phyloP scores from a whole-genome alignment of 495 filamentous ascomycete species.

The Xylaria intraflava region DNA sequence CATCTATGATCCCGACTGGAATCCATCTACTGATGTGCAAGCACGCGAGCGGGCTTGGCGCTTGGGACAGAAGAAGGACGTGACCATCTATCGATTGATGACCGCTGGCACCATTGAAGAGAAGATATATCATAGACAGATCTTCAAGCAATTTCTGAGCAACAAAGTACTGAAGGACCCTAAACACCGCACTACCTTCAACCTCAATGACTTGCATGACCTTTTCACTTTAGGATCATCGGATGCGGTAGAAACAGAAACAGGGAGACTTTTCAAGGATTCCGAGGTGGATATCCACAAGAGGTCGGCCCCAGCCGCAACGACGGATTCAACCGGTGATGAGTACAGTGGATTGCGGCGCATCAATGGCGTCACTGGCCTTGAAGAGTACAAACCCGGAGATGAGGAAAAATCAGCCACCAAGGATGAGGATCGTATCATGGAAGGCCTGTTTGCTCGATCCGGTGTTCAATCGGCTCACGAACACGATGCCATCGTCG shows the following conservation, averaged over 20 bases:
- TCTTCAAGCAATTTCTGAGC: slow-evolving; percentile 92
- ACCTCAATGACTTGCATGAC: slow-evolving; percentile 79
- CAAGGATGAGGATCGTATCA: slow-evolving; percentile 57
- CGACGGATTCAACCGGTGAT: slow-evolving; percentile 14
- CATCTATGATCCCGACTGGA: slow-evolving; percentile 98
- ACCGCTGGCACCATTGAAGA: slow-evolving; percentile 97
- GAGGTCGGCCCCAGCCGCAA: slow-evolving; percentile 12
- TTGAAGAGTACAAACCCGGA: slow-evolving; percentile 32
- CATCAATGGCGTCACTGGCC: slow-evolving; percentile 34
- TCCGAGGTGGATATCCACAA: slow-evolving; percentile 63
- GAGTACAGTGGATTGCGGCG: slow-evolving; percentile 22
- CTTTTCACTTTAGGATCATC: slow-evolving; percentile 74
- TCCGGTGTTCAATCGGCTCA: slow-evolving; percentile 78
- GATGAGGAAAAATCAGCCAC: slow-evolving; percentile 24
- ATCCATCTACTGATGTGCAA: slow-evolving; percentile 87
- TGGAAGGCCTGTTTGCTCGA: slow-evolving; percentile 79
- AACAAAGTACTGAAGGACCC: slow-evolving; percentile 93
- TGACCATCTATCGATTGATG: slow-evolving; percentile 91
- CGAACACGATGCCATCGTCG: slow-evolving; percentile 83
- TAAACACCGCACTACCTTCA: slow-evolving; percentile 79
- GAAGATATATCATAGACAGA: slow-evolving; percentile 97
- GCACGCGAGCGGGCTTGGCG: slow-evolving; percentile 96
- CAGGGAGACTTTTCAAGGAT: slow-evolving; percentile 67
- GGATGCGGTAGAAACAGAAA: slow-evolving; percentile 68
- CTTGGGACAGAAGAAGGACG: slow-evolving; percentile 86